Evolutionary conservation across 164 flowering plant species (phyloP), one percentile per base, ranked within the genome.

Genomic region (Tetrastigma voinierianum): DNA sequence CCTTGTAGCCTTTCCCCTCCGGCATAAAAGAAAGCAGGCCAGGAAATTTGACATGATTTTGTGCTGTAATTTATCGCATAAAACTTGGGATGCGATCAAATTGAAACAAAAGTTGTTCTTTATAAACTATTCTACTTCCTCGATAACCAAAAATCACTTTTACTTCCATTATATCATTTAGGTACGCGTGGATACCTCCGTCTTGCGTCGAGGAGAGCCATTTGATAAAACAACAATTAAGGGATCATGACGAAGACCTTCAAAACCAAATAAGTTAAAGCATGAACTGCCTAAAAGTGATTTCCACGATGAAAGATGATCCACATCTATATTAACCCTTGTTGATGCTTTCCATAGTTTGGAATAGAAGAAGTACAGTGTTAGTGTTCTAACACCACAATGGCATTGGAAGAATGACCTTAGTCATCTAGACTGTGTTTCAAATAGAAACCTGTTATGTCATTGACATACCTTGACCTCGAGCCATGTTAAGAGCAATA

Each of bases 401-500:
- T 57, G 59, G 67, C 61, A 68, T 14, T 40, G 7, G 46, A 18
- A 64, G 48, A 6, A 23, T 16, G 6, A 32, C 40, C n/a, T 32
- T 32, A 32, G 40, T 0, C 40, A 32, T 32, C 40, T 32, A 32
- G 40, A 32, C 40, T 7, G n/a, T 32, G 40, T 51, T 20, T 20
- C 51, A 59, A 40, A 45, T 43, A 48, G 32, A 58, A 49, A 58
- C 19, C 60, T 17, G 47, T 46, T 23, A n/a, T 57, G 49, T 19
- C 43, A 46, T n/a, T 12, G 46, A 73, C 85, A 49, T 92, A 97
- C 97, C 92, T n/a, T 92, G 69, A 95, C 80, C 15, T n/a, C 99
- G 72, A 98, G 98, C n/a, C 98, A 95, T 95, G 73, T 90, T 95
- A 44, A 92, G 96, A 59, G 97, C 99, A 77, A 92, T 89, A 76